Conservation (phyloP, 495 filamentous ascomycete species). For the Oidiodendron maius region DNA sequence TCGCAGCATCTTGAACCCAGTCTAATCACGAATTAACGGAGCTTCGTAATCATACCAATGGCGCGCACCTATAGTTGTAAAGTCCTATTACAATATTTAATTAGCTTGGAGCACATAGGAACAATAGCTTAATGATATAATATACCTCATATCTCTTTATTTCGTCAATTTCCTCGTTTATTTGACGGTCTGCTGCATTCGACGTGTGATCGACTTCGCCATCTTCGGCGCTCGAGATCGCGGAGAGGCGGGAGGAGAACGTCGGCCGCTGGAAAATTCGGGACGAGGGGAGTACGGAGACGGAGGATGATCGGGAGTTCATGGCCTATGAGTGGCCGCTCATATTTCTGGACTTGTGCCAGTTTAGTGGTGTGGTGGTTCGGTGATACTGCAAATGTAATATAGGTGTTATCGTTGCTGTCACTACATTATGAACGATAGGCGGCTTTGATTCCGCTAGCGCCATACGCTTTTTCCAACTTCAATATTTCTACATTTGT, state of each 20-base stretch:
- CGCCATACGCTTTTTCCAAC: too few species aligned
- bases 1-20: conserved; percentile 96
- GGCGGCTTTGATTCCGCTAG: too few species aligned
- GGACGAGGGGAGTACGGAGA: conserved; percentile 40
- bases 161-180: conserved; percentile 92
- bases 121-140: not conserved
- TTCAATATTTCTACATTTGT: too few species aligned
- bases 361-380: too few species aligned
- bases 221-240: conserved; percentile 58
- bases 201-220: conserved; percentile 44
- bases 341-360: too few species aligned
- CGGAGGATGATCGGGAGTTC: conserved; percentile 57
- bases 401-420: too few species aligned
- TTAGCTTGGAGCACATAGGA: conserved; percentile 6
- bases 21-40: too few species aligned
- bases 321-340: conserved; percentile 35
- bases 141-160: conserved; percentile 92
- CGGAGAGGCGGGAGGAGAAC: conserved; percentile 65
- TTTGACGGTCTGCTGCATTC: conserved; percentile 48
- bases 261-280: conserved; percentile 46
- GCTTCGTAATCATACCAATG: not conserved
- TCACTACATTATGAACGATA: too few species aligned
- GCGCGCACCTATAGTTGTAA: conserved; percentile 79
- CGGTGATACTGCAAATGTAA: too few species aligned
- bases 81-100: conserved; percentile 43